Evolutionary conservation across 108 stramenopile genomes (phyloP).

Genomic region (Cyclotella kingstonii): DNA sequence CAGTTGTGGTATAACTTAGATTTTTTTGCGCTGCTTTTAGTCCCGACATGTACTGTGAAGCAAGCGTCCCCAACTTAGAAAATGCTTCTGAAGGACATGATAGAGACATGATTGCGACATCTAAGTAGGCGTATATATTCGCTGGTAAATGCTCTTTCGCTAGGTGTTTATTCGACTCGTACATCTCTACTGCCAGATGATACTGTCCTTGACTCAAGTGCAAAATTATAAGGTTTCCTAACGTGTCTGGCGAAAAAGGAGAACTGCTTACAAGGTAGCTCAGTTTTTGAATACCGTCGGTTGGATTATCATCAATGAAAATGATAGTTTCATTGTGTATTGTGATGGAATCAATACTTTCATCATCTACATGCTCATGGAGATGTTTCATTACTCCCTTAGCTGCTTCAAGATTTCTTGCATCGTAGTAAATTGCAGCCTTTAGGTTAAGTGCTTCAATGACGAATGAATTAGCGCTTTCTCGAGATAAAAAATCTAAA

Average conservation of each 20-base stretch:
- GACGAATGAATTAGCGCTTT: slow-evolving; percentile 52
- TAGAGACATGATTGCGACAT: slow-evolving; percentile 71
- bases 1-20: slow-evolving; percentile 9
- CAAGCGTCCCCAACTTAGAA: slow-evolving; percentile 56
- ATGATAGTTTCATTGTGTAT: slow-evolving; percentile 85
- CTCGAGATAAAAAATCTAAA: slow-evolving; percentile 46
- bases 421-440: slow-evolving; percentile 71
- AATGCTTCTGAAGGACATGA: slow-evolving; percentile 78
- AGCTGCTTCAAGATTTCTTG: slow-evolving; percentile 58
- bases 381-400: slow-evolving; percentile 68
- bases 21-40: slow-evolving; percentile 20
- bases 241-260: slow-evolving; percentile 83
- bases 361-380: slow-evolving; percentile 61
- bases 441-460: slow-evolving; percentile 88
- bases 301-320: slow-evolving; percentile 64
- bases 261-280: slow-evolving; percentile 65
- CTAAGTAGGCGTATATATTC: slow-evolving; percentile 79
- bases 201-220: slow-evolving; percentile 70
- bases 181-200: slow-evolving; percentile 73
- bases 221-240: slow-evolving; percentile 80
- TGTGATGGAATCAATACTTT: slow-evolving; percentile 80
- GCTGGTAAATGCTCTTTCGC: slow-evolving; percentile 65
- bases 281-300: slow-evolving; percentile 69
- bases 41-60: slow-evolving; percentile 37
- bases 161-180: slow-evolving; percentile 72